Base-by-base conservation (phyloP, 208 protist genomes). In the Acanthamoeba castellanii region DNA sequence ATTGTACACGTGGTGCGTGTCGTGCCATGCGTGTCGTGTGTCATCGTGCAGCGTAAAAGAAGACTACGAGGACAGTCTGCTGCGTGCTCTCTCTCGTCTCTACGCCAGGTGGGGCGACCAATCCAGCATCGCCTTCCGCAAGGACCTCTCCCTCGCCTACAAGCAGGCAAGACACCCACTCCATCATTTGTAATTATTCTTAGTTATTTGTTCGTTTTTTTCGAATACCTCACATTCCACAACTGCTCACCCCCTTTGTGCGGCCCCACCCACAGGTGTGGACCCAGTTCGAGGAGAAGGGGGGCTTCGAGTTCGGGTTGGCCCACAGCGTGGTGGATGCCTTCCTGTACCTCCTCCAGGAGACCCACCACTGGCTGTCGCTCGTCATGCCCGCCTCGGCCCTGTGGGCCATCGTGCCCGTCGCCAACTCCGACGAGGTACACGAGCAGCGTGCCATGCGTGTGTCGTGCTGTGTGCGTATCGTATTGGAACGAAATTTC, bases 291-390 rank as follows among this genome's bases (percentile, higher is more conserved):
- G 14, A 85, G 42, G 76, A 85, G 42, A 30, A 57, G 42, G 76
- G 42, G 16, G 76, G 76, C 34, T 85, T 85, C 76, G 42, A 50
- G 27, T 85, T 50, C 45, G 76, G 76, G 22, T 22, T 85, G 45
- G 34, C 76, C 76, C 76, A 85, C 76, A 85, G 76, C 76, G 76
- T 32, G 18, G 47, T 34, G 22, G 76, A 85, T 30, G 76, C 76
- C 76, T 59, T 85, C 34, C 42, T 57, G n/a, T 85, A 59, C 76
- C 22, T 85, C n/a, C 45, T 85, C 8, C 18, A n/a, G 45, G 76
- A 85, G 42, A 22, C 76, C 16, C n/a, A 30, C 47, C 16, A 34
- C 76, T 85, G 76, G 76, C 76, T 85, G 27, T 27, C 42, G n/a
- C 45, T 50, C 27, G 76, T 85, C 18, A 34, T 85, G 4, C 76